Conservation (phyloP, 1,284 basidiomycete genomes). For the Austroboletus olivaceoglutinosus region DNA sequence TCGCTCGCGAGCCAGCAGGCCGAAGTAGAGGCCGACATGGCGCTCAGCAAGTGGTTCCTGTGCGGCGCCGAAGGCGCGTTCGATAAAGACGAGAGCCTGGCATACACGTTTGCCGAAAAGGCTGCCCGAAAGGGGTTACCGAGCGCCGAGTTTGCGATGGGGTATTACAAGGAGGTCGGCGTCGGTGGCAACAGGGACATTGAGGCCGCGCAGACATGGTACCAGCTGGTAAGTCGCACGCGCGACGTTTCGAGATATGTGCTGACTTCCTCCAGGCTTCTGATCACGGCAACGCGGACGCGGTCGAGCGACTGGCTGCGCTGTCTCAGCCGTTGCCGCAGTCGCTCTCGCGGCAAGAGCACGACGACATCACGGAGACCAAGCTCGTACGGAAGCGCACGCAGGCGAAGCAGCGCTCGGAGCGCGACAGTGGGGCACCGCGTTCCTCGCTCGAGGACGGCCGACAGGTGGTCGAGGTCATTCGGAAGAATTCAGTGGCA, state of each 20-base stretch:
- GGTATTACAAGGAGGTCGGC: slow-evolving; percentile 86
- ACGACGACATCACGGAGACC: slow-evolving; percentile 74
- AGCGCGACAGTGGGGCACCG: slow-evolving; percentile 34
- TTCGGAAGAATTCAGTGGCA: slow-evolving; percentile 38
- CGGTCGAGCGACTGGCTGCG: slow-evolving; percentile 69
- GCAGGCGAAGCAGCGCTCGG: slow-evolving; percentile 71
- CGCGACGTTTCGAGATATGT: background rate
- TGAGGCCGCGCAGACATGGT: slow-evolving; percentile 68
- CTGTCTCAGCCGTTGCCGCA: slow-evolving; percentile 59
- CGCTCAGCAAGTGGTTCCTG: slow-evolving; percentile 92
- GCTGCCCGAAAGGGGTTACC: slow-evolving; percentile 79
- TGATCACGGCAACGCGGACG: slow-evolving; percentile 81
- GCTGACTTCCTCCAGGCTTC: slow-evolving; percentile 51
- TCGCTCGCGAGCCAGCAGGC: slow-evolving; percentile 81
- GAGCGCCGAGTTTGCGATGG: slow-evolving; percentile 91
- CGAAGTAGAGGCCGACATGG: slow-evolving; percentile 94
- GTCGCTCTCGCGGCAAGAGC: slow-evolving; percentile 73
- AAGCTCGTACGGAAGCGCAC: slow-evolving; percentile 84
- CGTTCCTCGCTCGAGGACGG: slow-evolving; percentile 24
- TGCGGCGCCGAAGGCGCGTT: slow-evolving; percentile 82
- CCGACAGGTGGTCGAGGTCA: slow-evolving; percentile 39
- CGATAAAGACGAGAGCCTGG: slow-evolving; percentile 86
- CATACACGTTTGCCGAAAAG: slow-evolving; percentile 90
- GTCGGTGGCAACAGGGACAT: slow-evolving; percentile 70
- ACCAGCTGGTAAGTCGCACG: slow-evolving; percentile 47